Evolutionary conservation across 2,329 filamentous ascomycete genomes (phyloP).

Genomic region (Amauroascus verrucosus): DNA sequence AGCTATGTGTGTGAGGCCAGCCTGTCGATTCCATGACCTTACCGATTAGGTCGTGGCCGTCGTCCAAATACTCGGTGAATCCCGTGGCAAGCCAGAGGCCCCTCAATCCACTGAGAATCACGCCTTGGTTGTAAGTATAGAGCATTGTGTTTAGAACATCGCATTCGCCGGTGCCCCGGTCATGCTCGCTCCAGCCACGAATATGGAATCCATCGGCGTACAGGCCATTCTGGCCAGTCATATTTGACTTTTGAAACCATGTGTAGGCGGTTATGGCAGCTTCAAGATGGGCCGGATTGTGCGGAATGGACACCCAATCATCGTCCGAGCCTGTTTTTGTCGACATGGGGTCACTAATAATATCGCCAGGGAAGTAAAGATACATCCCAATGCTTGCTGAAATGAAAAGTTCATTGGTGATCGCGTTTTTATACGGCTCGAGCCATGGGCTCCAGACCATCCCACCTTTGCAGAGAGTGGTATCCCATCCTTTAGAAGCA

Average conservation of each 20-base stretch:
- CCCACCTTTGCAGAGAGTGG: conserved; percentile 67
- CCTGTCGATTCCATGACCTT: conserved; percentile 70
- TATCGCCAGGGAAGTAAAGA: conserved; percentile 72
- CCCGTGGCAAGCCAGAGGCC: conserved; percentile 72
- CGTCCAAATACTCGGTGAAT: conserved; percentile 57
- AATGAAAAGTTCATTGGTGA: conserved; percentile 87
- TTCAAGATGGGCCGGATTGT: conserved; percentile 56
- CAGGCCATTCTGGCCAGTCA: conserved; percentile 64
- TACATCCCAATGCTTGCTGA: conserved; percentile 83
- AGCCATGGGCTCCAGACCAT: conserved; percentile 83
- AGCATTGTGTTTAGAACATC: conserved; percentile 78
- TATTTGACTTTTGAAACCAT: conserved; percentile 70
- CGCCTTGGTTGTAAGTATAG: conserved; percentile 93
- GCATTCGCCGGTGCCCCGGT: conserved; percentile 59
- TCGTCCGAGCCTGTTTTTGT: conserved; percentile 19
- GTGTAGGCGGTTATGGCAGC: conserved; percentile 68
- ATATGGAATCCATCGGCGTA: conserved; percentile 89
- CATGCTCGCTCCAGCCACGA: conserved; percentile 47
- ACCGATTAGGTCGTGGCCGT: conserved; percentile 67
- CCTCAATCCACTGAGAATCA: conserved; percentile 70
- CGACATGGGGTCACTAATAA: conserved; percentile 57
- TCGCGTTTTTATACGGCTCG: conserved; percentile 85
- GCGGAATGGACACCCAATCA: conserved; percentile 29
- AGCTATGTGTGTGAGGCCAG: conserved; percentile 43
- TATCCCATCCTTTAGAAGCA: conserved; percentile 70